phyloP scores from a whole-genome alignment of 306 rosid species.

The Cucumis cinereus region DNA sequence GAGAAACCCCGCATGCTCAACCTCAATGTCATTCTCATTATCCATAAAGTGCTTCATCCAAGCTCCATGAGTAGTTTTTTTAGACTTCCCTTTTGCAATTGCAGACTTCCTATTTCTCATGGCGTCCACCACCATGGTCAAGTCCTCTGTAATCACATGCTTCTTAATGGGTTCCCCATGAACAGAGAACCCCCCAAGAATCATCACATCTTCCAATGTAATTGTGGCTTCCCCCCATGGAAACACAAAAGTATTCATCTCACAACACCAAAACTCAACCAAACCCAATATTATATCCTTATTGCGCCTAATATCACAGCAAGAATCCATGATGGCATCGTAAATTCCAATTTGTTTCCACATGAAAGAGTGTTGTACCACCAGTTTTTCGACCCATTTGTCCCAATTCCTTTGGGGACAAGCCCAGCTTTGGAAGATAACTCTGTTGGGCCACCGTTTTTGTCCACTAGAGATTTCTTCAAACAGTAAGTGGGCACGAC shows the following conservation, averaged over 20 bases:
- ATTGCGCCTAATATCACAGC: slow-evolving; percentile 3
- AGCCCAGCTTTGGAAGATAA: slow-evolving; percentile 18
- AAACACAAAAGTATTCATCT: slow-evolving; percentile 36
- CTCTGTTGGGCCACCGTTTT: background rate
- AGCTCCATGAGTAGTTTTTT: background rate
- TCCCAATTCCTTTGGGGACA: slow-evolving; percentile 16
- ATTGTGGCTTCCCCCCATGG: slow-evolving; percentile 50
- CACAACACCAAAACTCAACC: slow-evolving; percentile 22
- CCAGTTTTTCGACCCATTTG: slow-evolving; percentile 16
- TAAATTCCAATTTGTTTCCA: slow-evolving; percentile 34
- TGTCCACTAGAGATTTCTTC: background rate
- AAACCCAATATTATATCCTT: slow-evolving; percentile 22
- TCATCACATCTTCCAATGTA: slow-evolving; percentile 36
- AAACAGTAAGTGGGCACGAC: background rate
- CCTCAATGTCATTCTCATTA: slow-evolving; percentile 4
- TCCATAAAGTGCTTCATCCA: slow-evolving; percentile 39
- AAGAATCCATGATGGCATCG: slow-evolving; percentile 38
- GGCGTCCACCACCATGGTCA: slow-evolving; percentile 4
- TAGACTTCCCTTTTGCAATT: slow-evolving; percentile 5
- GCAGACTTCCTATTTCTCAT: background rate
- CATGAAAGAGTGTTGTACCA: background rate
- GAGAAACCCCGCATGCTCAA: slow-evolving; percentile 42
- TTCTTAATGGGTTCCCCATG: slow-evolving; percentile 16
- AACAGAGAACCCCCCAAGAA: slow-evolving; percentile 27
- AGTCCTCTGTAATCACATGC: slow-evolving; percentile 9